These are phyloP conservation scores for Gossypium mustelinum DNA, from an alignment of 345 rosid species.

Conservation along the genomic window DNA sequence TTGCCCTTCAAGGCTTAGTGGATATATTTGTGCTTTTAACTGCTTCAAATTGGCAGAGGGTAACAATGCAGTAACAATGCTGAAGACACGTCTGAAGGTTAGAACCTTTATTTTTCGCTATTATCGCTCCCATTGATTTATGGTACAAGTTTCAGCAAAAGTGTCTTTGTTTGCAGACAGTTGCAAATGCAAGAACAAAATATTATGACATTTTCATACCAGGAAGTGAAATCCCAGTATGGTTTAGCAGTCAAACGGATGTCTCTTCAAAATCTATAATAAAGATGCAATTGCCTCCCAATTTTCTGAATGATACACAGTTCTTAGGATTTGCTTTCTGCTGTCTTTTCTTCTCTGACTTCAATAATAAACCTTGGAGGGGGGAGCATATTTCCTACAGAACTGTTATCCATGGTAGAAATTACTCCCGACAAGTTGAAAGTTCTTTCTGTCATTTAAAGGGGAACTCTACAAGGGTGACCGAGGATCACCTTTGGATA, in stretches of 20 bases:
- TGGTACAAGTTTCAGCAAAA: not conserved
- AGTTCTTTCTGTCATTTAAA: no score
- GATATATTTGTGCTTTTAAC: not conserved
- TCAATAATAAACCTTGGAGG: not conserved
- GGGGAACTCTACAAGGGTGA: not conserved
- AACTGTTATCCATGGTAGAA: not conserved
- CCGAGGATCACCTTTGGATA: no score
- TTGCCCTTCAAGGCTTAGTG: rapidly evolving
- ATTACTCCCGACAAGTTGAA: no score
- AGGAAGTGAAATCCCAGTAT: not conserved
- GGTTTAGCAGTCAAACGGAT: not conserved
- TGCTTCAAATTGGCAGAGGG: not conserved
- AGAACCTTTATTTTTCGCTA: not conserved
- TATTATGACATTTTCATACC: not conserved
- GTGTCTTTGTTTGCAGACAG: not conserved
- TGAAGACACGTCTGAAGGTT: not conserved
- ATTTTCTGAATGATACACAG: not conserved
- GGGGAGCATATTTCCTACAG: rapidly evolving
- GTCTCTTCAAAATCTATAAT: not conserved
- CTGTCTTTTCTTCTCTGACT: not conserved
- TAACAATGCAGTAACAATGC: not conserved
- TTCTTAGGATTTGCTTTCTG: slow-evolving; percentile 4
- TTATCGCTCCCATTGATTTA: not conserved
- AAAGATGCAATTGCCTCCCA: not conserved
- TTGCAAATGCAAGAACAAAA: not conserved